Evolutionary conservation across 176 grass and related monocot genomes (phyloP).

Genomic region (Dendrocalamus sinicus): DNA sequence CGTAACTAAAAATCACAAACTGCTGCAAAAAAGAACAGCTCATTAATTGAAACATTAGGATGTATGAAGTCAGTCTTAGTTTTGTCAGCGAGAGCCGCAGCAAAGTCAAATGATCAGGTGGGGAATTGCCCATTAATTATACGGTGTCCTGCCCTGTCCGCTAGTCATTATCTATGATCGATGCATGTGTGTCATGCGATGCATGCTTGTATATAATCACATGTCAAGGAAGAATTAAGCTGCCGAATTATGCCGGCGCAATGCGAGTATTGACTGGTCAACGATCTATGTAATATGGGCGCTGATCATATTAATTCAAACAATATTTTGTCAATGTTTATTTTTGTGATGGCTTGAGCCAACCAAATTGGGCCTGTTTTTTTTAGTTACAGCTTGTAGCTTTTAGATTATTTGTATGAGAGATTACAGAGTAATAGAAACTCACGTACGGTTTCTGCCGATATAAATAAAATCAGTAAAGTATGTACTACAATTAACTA

Average conservation of each 20-base stretch:
- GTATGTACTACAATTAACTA: too few relatives aligned
- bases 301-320: not conserved
- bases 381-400: too few relatives aligned
- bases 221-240: not conserved
- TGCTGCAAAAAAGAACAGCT: too few relatives aligned
- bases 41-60: not conserved
- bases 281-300: not conserved
- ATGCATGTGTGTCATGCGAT: not conserved
- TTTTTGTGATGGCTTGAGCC: not conserved
- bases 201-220: not conserved
- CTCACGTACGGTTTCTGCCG: too few relatives aligned
- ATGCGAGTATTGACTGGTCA: not conserved
- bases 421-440: too few relatives aligned
- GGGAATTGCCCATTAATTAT: not conserved
- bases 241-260: not conserved
- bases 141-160: not conserved
- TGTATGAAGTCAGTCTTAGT: not conserved
- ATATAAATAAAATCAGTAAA: too few relatives aligned
- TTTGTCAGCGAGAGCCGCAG: not conserved
- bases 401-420: too few relatives aligned
- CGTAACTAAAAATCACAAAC: too few relatives aligned
- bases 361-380: too few relatives aligned
- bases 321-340: not conserved
- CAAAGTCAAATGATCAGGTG: slow-evolving; percentile 1
- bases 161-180: not conserved